Evolutionary conservation across 176 grass and related monocot species (phyloP), one percentile per base, ranked within the genome.

Genomic region (Carex cristatella): DNA sequence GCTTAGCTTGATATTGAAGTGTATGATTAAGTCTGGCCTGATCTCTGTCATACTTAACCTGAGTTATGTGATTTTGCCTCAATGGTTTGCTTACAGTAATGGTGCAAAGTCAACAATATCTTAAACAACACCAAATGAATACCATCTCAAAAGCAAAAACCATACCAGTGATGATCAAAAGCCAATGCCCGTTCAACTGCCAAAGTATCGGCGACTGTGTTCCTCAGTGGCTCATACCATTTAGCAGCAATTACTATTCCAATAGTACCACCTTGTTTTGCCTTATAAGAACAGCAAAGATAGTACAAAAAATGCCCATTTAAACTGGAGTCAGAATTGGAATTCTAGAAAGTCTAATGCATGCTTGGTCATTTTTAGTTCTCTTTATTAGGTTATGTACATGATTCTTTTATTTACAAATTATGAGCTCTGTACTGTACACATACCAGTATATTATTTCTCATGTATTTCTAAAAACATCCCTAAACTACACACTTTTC

Each of bases 181-280:
- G 64, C 48, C 38, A 88, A 10, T 74, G 67, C 86, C 53, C 86
- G 55, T 82, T 87, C 58, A 48, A 64, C 58, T 46, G 82, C 89
- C 46, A 81, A 56, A 18, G 55, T 10, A 73, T 90, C 89, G n/a
- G 60, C 8, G 7, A 81, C 85, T 11, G 31, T 87, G 56, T 87
- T 85, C 46, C 38, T 32, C 40, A 88, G 65, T 73, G 89, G 86
- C 84, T 82, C 82, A 28, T 87, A 90, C 89, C 89, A 90, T 85
- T 77, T 88, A 77, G 85, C 14, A 48, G 5, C 0, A 8, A 86
- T 3, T 69, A 40, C 1, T 68, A 92, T 88, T 65, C 91, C 90
- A 85, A 92, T 87, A 49, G 61, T 32, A 16, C 91, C 91, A 82
- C 62, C 79, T 92, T 90, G 91, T 53, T 63, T 85, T 3, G 32